Evolutionary conservation across 179 eudicot species (phyloP).

Genomic region (Drosera spatulata): DNA sequence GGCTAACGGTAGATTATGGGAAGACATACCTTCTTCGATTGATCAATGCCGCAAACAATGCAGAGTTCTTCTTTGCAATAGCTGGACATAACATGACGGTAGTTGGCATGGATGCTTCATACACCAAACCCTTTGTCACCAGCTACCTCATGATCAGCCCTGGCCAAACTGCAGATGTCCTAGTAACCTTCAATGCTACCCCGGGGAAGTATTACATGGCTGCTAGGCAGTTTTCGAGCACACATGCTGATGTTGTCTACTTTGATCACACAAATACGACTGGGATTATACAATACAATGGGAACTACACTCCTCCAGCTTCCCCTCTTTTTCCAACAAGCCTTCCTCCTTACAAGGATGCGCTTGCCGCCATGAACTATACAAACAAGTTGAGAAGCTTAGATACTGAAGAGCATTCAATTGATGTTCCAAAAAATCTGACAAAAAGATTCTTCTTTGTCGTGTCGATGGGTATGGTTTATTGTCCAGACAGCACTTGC

Average conservation of each 20-base stretch:
- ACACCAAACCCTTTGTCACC: constrained; percentile 5
- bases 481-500: constrained; percentile 20
- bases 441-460: constrained; percentile 13
- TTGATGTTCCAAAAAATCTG: constrained; percentile 21
- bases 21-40: constrained; percentile 9
- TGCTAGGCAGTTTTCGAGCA: constrained; percentile 6
- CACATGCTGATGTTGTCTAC: background rate
- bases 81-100: constrained; percentile 9
- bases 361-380: constrained; percentile 13
- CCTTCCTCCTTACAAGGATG: constrained; percentile 21
- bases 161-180: constrained; percentile 18
- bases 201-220: constrained; percentile 20
- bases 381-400: constrained; percentile 16
- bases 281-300: constrained; percentile 11
- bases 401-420: constrained; percentile 12
- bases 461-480: constrained; percentile 14
- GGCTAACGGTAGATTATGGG: constrained; percentile 2
- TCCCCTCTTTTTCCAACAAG: constrained; percentile 13
- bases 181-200: constrained; percentile 9
- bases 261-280: constrained; percentile 12
- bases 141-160: constrained; percentile 13
- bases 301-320: constrained; percentile 10
- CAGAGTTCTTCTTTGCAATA: constrained; percentile 2
- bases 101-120: constrained; percentile 10
- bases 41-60: constrained; percentile 2